Evolutionary conservation across 352 stramenopile genomes (phyloP), one percentile per base, ranked within the genome.

Genomic region (Plasmopara viticola): DNA sequence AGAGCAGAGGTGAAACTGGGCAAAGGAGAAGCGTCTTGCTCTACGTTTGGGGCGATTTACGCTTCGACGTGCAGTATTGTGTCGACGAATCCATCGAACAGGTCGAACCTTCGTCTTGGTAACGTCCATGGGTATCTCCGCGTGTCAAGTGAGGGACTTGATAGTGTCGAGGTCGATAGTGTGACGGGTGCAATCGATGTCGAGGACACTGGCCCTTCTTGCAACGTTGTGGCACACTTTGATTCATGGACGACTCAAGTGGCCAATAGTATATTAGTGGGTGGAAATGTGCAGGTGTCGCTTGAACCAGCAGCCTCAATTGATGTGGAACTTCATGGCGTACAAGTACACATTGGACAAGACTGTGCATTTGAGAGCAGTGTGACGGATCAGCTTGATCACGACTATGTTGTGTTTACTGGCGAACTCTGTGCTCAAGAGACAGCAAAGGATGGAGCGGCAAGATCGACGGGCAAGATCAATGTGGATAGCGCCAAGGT

Each of bases 31-130:
- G 8, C 51, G 0, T 25, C 14, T 0, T 39, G 64, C 20, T 76
- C 75, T 20, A 57, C 73, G 10, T 74, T 92, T 45, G 78, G 81
- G 37, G 81, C 81, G n/a, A 82, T 92, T 56, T 92, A 92, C 58
- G 69, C 76, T 44, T 52, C 74, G 6, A 56, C 68, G 15, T 84
- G 71, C 37, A 67, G 63, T 6, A 53, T 92, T 29, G 60, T 67
- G 39, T 81, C 73, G 38, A 48, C 59, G 6, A 66, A 66, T 12
- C 68, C 41, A 9, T 66, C 57, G 2, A 65, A 64, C 0, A 7
- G 46, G 15, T 41, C 53, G n/a, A 34, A 49, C 14, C 45, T 92
- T 14, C 51, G 52, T 10, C 65, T 92, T 15, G 78, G 77, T 25
- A 88, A 81, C 47, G 59, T 90, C 14, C 82, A 92, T 53, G 82